phyloP scores from a whole-genome alignment of 163 green algal genomes.

The Volvox carteri region DNA sequence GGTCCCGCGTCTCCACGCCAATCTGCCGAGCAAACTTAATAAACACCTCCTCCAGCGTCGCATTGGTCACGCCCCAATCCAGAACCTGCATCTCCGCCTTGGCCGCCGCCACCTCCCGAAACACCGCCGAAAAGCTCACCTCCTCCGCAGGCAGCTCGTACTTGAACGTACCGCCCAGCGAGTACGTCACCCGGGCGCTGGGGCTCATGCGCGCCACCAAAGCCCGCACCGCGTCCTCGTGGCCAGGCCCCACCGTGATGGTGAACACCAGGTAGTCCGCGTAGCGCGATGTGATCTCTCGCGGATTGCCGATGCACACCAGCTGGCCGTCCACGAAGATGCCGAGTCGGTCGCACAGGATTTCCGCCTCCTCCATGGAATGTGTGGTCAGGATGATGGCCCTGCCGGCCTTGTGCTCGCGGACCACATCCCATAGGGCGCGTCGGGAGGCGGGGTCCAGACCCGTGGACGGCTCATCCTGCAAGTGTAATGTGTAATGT shows the following conservation, averaged over 20 bases:
- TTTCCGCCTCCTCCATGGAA: constrained; percentile 82
- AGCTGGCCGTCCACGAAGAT: constrained; percentile 97
- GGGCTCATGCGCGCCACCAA: constrained; percentile 73
- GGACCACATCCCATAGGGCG: constrained; percentile 93
- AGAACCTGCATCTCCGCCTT: constrained; percentile 67
- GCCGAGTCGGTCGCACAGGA: constrained; percentile 87
- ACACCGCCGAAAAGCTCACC: constrained; percentile 62
- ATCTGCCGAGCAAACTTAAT: constrained; percentile 72
- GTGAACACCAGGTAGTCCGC: constrained; percentile 81
- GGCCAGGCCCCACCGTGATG: constrained; percentile 73
- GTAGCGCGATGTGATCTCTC: constrained; percentile 74
- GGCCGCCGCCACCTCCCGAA: constrained; percentile 54
- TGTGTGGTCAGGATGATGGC: constrained; percentile 92
- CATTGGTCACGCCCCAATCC: constrained; percentile 89
- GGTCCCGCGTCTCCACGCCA: constrained; percentile 39
- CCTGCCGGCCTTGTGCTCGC: constrained; percentile 81
- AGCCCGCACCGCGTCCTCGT: constrained; percentile 55
- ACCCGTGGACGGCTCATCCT: constrained; percentile 59
- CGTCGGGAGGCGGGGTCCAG: constrained; percentile 86
- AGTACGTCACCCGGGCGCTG: constrained; percentile 81
- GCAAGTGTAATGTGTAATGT: no score
- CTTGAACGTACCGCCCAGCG: constrained; percentile 87
- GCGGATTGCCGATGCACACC: constrained; percentile 91
- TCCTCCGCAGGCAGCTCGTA: constrained; percentile 90
- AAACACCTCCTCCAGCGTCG: constrained; percentile 89